These are phyloP conservation scores for Pythium grandisporangium DNA, from an alignment of 352 stramenopile species.

Conservation along the genomic window DNA sequence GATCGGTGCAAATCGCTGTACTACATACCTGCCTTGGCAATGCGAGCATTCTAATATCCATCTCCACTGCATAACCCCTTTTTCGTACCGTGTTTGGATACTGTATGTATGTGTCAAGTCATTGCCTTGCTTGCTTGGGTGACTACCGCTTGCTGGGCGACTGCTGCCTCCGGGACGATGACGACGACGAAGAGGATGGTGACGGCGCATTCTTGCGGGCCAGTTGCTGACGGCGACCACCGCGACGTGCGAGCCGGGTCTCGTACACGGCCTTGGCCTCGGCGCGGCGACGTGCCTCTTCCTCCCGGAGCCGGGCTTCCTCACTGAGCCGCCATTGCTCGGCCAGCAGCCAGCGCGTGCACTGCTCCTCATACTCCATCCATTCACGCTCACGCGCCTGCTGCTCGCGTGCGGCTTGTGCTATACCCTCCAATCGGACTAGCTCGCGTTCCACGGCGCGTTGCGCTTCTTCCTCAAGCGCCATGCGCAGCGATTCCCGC, in stretches of 20 bases:
- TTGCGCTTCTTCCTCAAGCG: constrained; percentile 50
- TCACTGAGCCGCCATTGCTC: constrained; percentile 37
- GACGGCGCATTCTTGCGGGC: no score
- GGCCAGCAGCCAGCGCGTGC: constrained; percentile 39
- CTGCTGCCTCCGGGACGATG: no score
- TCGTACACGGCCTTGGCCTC: constrained; percentile 46
- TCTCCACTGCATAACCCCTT: no score
- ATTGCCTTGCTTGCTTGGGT: no score
- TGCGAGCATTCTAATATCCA: no score
- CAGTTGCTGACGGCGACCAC: constrained; percentile 36
- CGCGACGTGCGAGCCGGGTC: constrained; percentile 40
- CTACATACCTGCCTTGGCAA: no score
- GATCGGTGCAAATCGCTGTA: no score
- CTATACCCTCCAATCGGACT: constrained; percentile 21
- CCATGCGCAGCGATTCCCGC: constrained; percentile 42
- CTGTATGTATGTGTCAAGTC: no score
- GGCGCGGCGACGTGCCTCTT: constrained; percentile 23
- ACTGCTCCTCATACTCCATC: constrained; percentile 71
- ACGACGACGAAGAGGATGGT: no score
- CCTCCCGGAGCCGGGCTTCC: constrained; percentile 23
- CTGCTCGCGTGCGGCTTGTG: constrained; percentile 23
- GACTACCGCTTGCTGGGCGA: no score
- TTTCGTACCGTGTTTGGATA: no score
- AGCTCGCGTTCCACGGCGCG: constrained; percentile 38
- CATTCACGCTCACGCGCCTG: constrained; percentile 42